Base-by-base conservation (phyloP, 257 asterid species). In the Haberlea rhodopensis region DNA sequence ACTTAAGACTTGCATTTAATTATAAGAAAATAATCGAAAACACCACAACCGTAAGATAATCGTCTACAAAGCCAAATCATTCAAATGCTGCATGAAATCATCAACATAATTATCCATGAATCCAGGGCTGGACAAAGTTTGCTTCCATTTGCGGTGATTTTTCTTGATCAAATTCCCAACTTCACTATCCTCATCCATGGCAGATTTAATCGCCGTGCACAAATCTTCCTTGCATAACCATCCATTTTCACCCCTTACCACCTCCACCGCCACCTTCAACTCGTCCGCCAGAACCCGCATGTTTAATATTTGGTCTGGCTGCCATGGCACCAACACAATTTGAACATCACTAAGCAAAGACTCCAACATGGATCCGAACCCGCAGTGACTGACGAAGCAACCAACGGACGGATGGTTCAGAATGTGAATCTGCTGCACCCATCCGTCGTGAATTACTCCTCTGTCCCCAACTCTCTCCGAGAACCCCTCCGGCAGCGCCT, bases 281-380 rank as follows among this genome's bases (percentile, higher is more conserved):
- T 88, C 94, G 69, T 71, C 85, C 27, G 85, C 79, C 74, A 88
- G 67, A 53, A 88, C 67, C 71, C 96, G 76, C 19, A 91, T 68
- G 79, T 84, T 83, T 75, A 91, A 57, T 8, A 78, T 82, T 23
- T 91, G 95, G 62, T 91, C 96, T 31, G 85, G 88, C 68, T 82
- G 51, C 13, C 80, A 67, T 28, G 97, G 95, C 32, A 86, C 81
- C 31, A 91, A 70, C 75, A 86, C 95, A 23, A 86, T 76, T 71
- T 82, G 94, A 48, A 80, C 49, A 8, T 84, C 85, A 59, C 88
- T 79, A 76, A 79, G 70, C 76, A 91, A 60, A 43, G 94, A 86
- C 74, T 88, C 95, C 96, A 95, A 90, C 94, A 88, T 90, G 9
- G 97, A 88, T 20, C 95, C 91, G 67, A 83, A 84, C 58, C 95